Evolutionary conservation across 176 grass and related monocot species (phyloP), one percentile per base, ranked within the genome.

Genomic region (Paspalum vaginatum): DNA sequence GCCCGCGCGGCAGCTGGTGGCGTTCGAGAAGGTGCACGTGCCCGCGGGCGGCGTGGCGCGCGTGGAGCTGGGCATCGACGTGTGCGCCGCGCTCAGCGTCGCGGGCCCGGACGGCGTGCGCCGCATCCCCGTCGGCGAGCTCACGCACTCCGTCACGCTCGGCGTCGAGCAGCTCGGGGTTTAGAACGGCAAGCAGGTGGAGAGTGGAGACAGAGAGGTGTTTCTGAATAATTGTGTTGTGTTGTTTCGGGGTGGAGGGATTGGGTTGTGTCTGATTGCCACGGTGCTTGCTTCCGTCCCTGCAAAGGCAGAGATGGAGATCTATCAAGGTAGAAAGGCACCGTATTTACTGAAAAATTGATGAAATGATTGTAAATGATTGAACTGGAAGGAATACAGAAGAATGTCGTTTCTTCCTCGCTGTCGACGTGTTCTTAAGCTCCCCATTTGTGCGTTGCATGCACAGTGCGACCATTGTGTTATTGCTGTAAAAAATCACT

Each of bases 11-110:
- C 90, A 91, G 21, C 86, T 93, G 8, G 88, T 98, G 56, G 92
- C 86, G 14, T 98, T 98, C 45, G 90, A 98, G 82, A 98, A 98
- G 78, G 90, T 95, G 22, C 84, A 84, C 21, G 70, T 95, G 43
- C 49, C 60, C 0, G 84, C 92, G 11, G 88, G 88, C 4, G 66
- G 81, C n/a, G 59, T 65, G 13, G 88, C 84, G 17, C 76, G 88
- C 22, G 92, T 93, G 18, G 56, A 83, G 65, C 63, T 98, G 84
- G 81, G n/a, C 42, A 20, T 98, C 13, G 84, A 91, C 20, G 92
- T 91, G 21, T 98, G 92, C 43, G 65, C 50, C 8, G 57, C 74
- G 64, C 78, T 98, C 21, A 95, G 90, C 51, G 55, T 86, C 5
- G 95, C 84, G 1, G 90, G 84, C 24, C 66, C 5, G 10, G 57